phyloP scores from a whole-genome alignment of 495 filamentous ascomycete genomes.

The Aspergillus haitiensis region DNA sequence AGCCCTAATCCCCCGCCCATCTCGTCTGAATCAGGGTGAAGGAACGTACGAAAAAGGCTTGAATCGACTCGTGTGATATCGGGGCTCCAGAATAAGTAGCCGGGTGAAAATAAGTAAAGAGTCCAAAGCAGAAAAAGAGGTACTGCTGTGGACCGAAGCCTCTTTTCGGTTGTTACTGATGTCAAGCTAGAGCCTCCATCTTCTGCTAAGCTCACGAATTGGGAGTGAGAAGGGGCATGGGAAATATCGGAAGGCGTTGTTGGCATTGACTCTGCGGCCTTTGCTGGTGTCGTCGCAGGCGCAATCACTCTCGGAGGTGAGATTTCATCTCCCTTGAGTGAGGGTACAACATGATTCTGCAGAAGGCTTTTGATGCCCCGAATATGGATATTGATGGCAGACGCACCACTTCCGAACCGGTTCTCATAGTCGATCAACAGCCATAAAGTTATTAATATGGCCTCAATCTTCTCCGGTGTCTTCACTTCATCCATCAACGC shows the following conservation, averaged over 20 bases:
- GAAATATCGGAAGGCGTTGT: too few relatives aligned
- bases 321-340: conserved; percentile 18
- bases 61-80: conserved; percentile 24
- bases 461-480: conserved; percentile 31
- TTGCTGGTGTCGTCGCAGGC: not conserved
- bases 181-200: too few relatives aligned
- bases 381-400: conserved; percentile 38
- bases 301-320: conserved; percentile 1
- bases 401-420: conserved; percentile 33
- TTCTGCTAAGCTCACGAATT: not conserved
- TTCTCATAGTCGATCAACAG: conserved; percentile 42
- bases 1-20: conserved; percentile 20
- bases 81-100: conserved; percentile 30
- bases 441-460: conserved; percentile 39
- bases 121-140: conserved; percentile 40
- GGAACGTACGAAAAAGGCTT: conserved; percentile 32
- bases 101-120: conserved; percentile 36
- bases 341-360: conserved; percentile 35
- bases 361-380: conserved; percentile 33
- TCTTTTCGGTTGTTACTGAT: not conserved
- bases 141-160: conserved; percentile 28
- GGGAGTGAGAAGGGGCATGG: not conserved
- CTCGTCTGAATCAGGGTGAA: conserved; percentile 17
- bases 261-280: not conserved
- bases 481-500: conserved; percentile 33